Evolutionary conservation across 495 filamentous ascomycete species (phyloP), one percentile per base, ranked within the genome.

Genomic region (Hypomontagnella submonticulosa): DNA sequence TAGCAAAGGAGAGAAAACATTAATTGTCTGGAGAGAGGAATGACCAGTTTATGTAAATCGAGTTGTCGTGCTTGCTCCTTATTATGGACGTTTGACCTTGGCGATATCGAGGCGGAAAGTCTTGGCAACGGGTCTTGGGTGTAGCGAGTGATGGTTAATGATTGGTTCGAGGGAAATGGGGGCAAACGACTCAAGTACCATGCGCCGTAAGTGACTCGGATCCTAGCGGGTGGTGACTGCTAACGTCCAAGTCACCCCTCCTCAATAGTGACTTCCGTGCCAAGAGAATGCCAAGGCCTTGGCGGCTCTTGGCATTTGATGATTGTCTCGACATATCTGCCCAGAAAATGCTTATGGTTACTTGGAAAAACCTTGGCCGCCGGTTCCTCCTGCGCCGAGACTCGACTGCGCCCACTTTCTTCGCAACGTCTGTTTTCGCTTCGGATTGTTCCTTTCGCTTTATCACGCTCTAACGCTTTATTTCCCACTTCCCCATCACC

Each of bases 81-180:
- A 79, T 79, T 79, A 74, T 75, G 75, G 68, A 54, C 64, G 67
- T 75, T 71, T 53, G 67, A 69, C 67, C 77, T 75, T 79, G 74
- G 76, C 77, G 67, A 73, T 78, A 74, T 69, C 71, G 72, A 78
- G 76, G 79, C 77, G 71, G 75, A 77, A 77, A 76, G 71, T 69
- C 77, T 80, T 81, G 79, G 77, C 77, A 71, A 61, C 63, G 61
- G 66, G 66, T 61, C 66, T 62, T 71, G 62, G 52, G 69, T 71
- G 69, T 70, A 59, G 58, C 66, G 57, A 50, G 53, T 32, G 38
- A 41, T 34, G 19, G 11, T 36, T 7, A 4, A 9, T 66, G 66
- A 74, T 74, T 74, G 71, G 71, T 34, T 12, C 36, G 9, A 5
- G 49, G 33, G 55, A 57, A 57, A 71, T 62, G 66, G 63, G 32